Percentiles rank a stretch among this genome's conserved stretches.
These are phyloP conservation scores for Diaporthe eres DNA, from an alignment of 2,329 filamentous ascomycete species.

Conservation along the genomic window DNA sequence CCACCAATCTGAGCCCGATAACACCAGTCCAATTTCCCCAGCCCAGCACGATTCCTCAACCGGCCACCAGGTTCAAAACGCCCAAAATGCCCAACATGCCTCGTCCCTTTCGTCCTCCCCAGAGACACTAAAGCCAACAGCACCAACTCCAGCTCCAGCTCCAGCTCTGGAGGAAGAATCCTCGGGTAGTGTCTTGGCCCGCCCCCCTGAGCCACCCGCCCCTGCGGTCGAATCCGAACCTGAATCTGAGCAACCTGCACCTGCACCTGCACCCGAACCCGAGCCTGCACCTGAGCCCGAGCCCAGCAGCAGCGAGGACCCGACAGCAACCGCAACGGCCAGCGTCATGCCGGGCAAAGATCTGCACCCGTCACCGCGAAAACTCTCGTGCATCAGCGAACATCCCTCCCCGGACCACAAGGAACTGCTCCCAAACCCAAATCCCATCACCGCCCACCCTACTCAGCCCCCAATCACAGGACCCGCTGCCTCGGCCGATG, in stretches of 20 bases:
- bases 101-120: neutral
- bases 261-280: slow-evolving; percentile 33
- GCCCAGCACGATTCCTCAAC: slow-evolving; percentile 17
- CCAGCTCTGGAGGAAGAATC: neutral
- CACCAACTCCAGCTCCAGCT: neutral
- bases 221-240: slow-evolving; percentile 25
- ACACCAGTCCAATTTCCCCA: slow-evolving; percentile 21
- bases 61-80: slow-evolving; percentile 7
- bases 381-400: slow-evolving; percentile 54
- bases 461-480: slow-evolving; percentile 37
- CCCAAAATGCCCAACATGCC: neutral
- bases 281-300: neutral
- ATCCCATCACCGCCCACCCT: slow-evolving; percentile 24
- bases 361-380: slow-evolving; percentile 49
- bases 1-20: slow-evolving; percentile 23
- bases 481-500: slow-evolving; percentile 6
- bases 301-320: slow-evolving; percentile 43
- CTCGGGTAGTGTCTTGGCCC: slow-evolving; percentile 17
- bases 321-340: slow-evolving; percentile 41
- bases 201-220: slow-evolving; percentile 27
- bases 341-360: slow-evolving; percentile 50
- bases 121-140: slow-evolving; percentile 13
- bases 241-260: neutral
- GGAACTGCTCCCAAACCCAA: slow-evolving; percentile 10
- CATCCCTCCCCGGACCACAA: slow-evolving; percentile 45